These are phyloP conservation scores for Penicillium sp. DNA, from an alignment of 2,329 filamentous ascomycete genomes.

Conservation along the genomic window DNA sequence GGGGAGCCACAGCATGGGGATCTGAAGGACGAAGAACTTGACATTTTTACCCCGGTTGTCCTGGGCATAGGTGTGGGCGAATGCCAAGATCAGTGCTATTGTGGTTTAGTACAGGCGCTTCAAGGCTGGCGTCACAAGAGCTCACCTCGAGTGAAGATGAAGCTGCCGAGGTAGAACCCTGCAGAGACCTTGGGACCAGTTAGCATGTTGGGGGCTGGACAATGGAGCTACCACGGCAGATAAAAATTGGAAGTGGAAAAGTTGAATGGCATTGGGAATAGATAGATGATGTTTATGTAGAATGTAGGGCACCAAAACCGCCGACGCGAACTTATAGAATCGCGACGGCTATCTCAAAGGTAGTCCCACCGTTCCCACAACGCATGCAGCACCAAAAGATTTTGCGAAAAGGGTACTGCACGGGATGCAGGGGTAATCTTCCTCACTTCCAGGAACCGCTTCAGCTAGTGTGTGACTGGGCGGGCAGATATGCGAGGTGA, in stretches of 20 bases:
- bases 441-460: slow-evolving; percentile 80
- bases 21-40: slow-evolving; percentile 74
- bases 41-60: slow-evolving; percentile 74
- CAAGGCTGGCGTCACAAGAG: slow-evolving; percentile 4
- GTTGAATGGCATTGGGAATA: slow-evolving; percentile 21
- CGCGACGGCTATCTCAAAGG: slow-evolving; percentile 60
- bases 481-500: slow-evolving; percentile 74
- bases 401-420: slow-evolving; percentile 59
- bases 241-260: slow-evolving; percentile 10
- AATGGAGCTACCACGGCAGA: slow-evolving; percentile 20
- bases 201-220: slow-evolving; percentile 27
- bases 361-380: slow-evolving; percentile 72
- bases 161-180: slow-evolving; percentile 33
- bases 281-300: slow-evolving; percentile 21
- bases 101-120: slow-evolving; percentile 43
- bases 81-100: slow-evolving; percentile 67
- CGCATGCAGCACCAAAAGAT: slow-evolving; percentile 55
- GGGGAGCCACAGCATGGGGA: slow-evolving; percentile 77
- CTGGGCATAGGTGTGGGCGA: slow-evolving; percentile 79
- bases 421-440: slow-evolving; percentile 68
- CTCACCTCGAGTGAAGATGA: slow-evolving; percentile 40
- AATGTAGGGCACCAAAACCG: slow-evolving; percentile 65
- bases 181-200: slow-evolving; percentile 37
- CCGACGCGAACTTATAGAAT: slow-evolving; percentile 55
- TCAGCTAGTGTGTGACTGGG: slow-evolving; percentile 66